These are phyloP conservation scores for Vishniacozyma victoriae DNA, from an alignment of 768 basidiomycete genomes.

Conservation along the genomic window DNA sequence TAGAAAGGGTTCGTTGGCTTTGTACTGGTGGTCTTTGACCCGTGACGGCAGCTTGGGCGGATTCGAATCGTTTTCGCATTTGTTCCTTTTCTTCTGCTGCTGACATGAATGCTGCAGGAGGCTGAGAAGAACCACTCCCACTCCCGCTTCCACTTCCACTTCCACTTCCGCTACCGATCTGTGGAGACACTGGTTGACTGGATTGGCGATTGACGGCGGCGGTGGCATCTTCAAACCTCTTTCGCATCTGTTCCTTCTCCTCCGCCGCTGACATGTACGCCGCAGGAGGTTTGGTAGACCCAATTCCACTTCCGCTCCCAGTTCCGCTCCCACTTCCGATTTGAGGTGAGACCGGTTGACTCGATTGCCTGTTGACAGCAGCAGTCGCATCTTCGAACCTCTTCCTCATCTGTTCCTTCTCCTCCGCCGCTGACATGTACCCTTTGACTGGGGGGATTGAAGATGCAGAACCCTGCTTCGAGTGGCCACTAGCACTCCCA, in stretches of 20 bases:
- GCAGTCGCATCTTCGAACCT: conserved; percentile 35
- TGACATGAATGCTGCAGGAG: conserved; percentile 11
- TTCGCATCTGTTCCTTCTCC: conserved; percentile 40
- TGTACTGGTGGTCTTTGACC: background rate
- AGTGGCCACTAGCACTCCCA: no score
- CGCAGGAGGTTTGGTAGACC: background rate
- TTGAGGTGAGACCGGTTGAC: background rate
- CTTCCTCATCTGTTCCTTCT: conserved; percentile 38
- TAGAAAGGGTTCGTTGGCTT: background rate
- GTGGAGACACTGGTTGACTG: background rate
- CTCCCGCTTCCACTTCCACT: background rate
- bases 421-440: conserved; percentile 32
- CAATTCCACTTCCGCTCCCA: background rate
- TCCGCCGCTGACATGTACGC: conserved; percentile 28
- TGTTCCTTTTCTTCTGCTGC: conserved; percentile 40
- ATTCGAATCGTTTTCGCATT: conserved; percentile 36
- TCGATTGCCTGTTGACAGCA: conserved; percentile 5
- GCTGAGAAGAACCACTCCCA: background rate
- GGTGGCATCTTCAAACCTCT: conserved; percentile 35
- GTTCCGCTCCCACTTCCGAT: background rate
- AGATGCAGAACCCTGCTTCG: no score
- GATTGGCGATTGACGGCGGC: conserved; percentile 3
- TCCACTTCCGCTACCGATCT: background rate
- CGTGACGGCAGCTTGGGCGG: conserved; percentile 17
- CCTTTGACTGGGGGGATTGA: background rate